A percentile compares a stretch with the other conserved stretches of the same genome.
These are phyloP conservation scores for Mycena citricolor DNA, from an alignment of 1,284 basidiomycete species.

Conservation along the genomic window DNA sequence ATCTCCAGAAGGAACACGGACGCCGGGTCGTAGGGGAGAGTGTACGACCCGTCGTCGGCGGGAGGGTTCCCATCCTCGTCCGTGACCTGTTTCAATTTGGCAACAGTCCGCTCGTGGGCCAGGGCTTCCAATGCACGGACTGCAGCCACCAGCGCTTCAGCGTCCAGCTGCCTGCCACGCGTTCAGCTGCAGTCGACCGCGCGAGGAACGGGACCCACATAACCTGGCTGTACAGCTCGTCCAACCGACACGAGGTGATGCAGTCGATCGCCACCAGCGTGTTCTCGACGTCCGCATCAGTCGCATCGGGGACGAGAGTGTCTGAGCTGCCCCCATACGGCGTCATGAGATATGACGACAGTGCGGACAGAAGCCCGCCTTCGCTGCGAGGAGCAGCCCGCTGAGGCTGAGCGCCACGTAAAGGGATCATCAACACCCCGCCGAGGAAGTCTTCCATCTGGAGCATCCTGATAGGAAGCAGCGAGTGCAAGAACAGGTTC, in stretches of 20 bases:
- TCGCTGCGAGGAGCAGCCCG: slow-evolving; percentile 70
- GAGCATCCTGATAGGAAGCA: slow-evolving; percentile 86
- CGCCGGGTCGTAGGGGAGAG: slow-evolving; percentile 89
- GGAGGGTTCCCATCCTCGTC: slow-evolving; percentile 52
- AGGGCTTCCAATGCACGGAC: slow-evolving; percentile 86
- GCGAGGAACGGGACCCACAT: slow-evolving; percentile 53
- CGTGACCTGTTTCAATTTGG: slow-evolving; percentile 66
- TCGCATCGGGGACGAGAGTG: slow-evolving; percentile 75
- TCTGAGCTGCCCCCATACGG: slow-evolving; percentile 81
- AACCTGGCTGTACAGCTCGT: slow-evolving; percentile 92
- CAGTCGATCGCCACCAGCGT: slow-evolving; percentile 96
- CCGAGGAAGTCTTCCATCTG: slow-evolving; percentile 97
- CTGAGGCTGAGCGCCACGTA: slow-evolving; percentile 74
- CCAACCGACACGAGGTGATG: slow-evolving; percentile 89
- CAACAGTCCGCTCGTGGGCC: slow-evolving; percentile 82
- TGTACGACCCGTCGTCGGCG: slow-evolving; percentile 42
- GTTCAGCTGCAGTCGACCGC: slow-evolving; percentile 18
- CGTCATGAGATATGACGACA: slow-evolving; percentile 96
- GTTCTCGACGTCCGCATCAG: slow-evolving; percentile 89
- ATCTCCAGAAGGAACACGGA: slow-evolving; percentile 93
- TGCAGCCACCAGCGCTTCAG: slow-evolving; percentile 79
- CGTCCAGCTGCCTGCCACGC: slow-evolving; percentile 63
- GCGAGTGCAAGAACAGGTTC: slow-evolving; percentile 91
- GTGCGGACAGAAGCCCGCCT: slow-evolving; percentile 87
- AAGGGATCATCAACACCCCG: slow-evolving; percentile 84